phyloP scores from a whole-genome alignment of 2,329 filamentous ascomycete genomes.

The Diaporthe batatas region DNA sequence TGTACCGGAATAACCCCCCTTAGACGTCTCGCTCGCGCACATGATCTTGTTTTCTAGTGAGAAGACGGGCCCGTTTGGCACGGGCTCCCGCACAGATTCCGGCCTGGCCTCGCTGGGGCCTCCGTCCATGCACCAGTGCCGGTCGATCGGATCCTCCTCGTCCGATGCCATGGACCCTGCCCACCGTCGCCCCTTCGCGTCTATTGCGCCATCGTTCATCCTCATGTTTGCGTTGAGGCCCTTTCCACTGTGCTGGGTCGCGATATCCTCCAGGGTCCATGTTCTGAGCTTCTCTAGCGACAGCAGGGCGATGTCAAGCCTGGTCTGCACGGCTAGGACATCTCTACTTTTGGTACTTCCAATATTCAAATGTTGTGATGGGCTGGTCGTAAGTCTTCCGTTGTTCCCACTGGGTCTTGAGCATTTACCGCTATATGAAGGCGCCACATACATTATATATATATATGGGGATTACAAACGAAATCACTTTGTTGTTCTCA shows the following conservation, averaged over 20 bases:
- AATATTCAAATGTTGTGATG: slow-evolving; percentile 45
- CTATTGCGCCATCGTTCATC: slow-evolving; percentile 47
- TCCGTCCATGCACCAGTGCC: slow-evolving; percentile 45
- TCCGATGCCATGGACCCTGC: slow-evolving; percentile 46
- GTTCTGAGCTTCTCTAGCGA: slow-evolving; percentile 34
- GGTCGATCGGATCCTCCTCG: slow-evolving; percentile 44
- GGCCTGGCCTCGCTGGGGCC: slow-evolving; percentile 35
- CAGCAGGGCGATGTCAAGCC: slow-evolving; percentile 44
- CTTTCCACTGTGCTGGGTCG: slow-evolving; percentile 37
- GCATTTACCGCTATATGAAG: too few species aligned
- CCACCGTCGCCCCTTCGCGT: slow-evolving; percentile 46
- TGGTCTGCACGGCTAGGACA: slow-evolving; percentile 45
- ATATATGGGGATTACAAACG: too few species aligned
- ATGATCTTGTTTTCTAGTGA: slow-evolving; percentile 44
- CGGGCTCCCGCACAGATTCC: slow-evolving; percentile 38
- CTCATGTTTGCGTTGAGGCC: slow-evolving; percentile 44
- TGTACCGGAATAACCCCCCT: slow-evolving; percentile 35
- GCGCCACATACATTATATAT: not conserved
- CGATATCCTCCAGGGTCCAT: slow-evolving; percentile 43
- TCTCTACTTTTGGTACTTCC: slow-evolving; percentile 41
- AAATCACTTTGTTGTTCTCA: slow-evolving; percentile 36
- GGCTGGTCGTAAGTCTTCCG: slow-evolving; percentile 43
- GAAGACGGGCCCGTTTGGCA: slow-evolving; percentile 47
- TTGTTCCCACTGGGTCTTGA: slow-evolving; percentile 36
- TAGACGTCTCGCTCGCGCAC: slow-evolving; percentile 39